phyloP scores from a whole-genome alignment of 2,329 filamentous ascomycete genomes.

The Hymenoscyphus infarciens region DNA sequence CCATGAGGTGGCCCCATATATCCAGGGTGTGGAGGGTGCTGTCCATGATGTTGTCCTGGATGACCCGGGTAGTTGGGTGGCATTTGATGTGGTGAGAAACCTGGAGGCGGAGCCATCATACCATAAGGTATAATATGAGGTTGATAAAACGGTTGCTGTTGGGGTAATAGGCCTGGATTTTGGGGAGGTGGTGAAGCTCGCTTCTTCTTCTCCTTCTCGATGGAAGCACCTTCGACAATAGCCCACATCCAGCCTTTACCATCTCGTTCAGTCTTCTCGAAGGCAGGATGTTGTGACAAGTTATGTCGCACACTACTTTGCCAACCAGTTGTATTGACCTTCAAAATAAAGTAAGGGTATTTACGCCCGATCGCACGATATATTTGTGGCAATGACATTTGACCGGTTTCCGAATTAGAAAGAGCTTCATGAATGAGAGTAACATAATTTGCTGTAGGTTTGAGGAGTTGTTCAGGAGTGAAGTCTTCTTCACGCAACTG shows the following conservation, averaged over 20 bases:
- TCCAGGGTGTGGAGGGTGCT: slow-evolving; percentile 17
- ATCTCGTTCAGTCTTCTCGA: slow-evolving; percentile 48
- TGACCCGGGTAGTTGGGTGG: slow-evolving; percentile 25
- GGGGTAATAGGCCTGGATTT: slow-evolving; percentile 23
- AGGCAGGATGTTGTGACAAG: slow-evolving; percentile 53
- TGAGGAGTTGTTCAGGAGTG: slow-evolving; percentile 70
- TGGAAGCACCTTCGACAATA: slow-evolving; percentile 49
- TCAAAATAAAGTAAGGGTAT: slow-evolving; percentile 56
- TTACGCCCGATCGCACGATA: slow-evolving; percentile 55
- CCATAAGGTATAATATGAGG: slow-evolving; percentile 27
- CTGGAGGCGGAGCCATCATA: slow-evolving; percentile 27
- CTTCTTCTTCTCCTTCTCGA: slow-evolving; percentile 54
- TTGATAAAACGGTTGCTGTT: slow-evolving; percentile 32
- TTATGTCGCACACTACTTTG: slow-evolving; percentile 62
- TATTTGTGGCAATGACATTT: slow-evolving; percentile 56
- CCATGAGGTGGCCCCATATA: slow-evolving; percentile 23
- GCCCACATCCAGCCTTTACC: slow-evolving; percentile 57
- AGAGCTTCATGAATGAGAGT: slow-evolving; percentile 56
- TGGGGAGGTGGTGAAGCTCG: slow-evolving; percentile 41
- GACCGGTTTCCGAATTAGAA: slow-evolving; percentile 43
- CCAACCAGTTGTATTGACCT: slow-evolving; percentile 52
- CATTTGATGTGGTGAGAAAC: slow-evolving; percentile 24
- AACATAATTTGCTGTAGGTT: slow-evolving; percentile 57
- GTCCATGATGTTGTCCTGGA: slow-evolving; percentile 5
- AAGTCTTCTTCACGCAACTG: slow-evolving; percentile 51